phyloP scores from a whole-genome alignment of 1,284 basidiomycete species.

The Singerocomus inundabilis region DNA sequence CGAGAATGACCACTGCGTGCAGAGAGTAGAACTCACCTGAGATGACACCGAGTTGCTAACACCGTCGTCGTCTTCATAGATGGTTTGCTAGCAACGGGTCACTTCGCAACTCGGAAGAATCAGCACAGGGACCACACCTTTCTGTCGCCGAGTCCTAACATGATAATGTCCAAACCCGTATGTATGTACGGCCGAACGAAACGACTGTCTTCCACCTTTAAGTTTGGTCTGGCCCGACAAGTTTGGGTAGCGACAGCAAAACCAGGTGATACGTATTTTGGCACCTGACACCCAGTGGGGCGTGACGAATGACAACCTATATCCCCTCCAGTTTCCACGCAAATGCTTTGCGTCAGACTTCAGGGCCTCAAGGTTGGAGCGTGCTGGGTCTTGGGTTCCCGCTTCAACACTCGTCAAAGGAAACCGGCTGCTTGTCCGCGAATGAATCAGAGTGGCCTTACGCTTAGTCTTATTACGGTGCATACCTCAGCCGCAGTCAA shows the following conservation, averaged over 20 bases:
- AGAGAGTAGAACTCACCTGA: conserved; percentile 12
- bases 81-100: conserved; percentile 12
- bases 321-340: conserved; percentile 7
- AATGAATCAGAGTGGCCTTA: neutral
- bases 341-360: neutral
- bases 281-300: conserved; percentile 1
- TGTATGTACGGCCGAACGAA: neutral
- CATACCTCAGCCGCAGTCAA: neutral
- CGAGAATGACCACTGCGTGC: neutral
- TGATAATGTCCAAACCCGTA: neutral
- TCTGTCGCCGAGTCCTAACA: conserved; percentile 2
- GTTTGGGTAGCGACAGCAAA: neutral
- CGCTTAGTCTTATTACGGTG: conserved; percentile 9
- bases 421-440: neutral
- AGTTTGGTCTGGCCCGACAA: neutral
- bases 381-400: conserved; percentile 3
- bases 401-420: conserved; percentile 13
- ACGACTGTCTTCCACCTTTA: too few species aligned
- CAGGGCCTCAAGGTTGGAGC: conserved; percentile 16
- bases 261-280: neutral
- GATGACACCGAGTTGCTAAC: neutral
- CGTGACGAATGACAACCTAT: conserved; percentile 15
- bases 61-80: neutral
- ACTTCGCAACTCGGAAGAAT: conserved; percentile 2
- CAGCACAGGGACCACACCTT: conserved; percentile 14